A percentile compares a stretch with the other conserved stretches of the same genome.
Conservation (phyloP, 2,329 filamentous ascomycete genomes). For the Trichoderma koningiopsis region DNA sequence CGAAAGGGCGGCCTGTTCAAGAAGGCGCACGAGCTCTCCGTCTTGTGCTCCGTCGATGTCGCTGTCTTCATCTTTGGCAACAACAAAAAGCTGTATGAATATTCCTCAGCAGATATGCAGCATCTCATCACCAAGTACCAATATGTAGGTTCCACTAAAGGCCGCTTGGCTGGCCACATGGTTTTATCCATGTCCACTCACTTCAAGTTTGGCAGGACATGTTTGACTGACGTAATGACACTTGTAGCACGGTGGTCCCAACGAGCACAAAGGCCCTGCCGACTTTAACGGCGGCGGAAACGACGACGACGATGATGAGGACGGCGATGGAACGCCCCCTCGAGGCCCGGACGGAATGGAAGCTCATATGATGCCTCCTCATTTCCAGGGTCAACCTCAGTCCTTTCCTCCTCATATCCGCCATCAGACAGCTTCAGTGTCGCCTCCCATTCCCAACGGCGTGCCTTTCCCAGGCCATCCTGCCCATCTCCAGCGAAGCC, state of each 20-base stretch:
- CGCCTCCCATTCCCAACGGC: conserved; percentile 82
- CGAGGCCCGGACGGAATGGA: conserved; percentile 59
- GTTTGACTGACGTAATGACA: neutral
- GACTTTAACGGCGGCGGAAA: conserved; percentile 90
- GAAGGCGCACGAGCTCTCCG: conserved; percentile 97
- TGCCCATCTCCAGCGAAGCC: conserved; percentile 59
- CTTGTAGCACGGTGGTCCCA: conserved; percentile 80
- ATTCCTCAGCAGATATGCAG: conserved; percentile 90
- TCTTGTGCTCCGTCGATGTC: conserved; percentile 97
- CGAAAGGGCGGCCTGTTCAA: conserved; percentile 99
- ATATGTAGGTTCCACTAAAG: conserved; percentile 67
- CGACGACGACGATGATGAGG: conserved; percentile 79
- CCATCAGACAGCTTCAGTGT: conserved; percentile 80
- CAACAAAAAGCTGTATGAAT: conserved; percentile 99
- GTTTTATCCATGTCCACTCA: neutral
- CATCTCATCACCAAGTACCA: conserved; percentile 86
- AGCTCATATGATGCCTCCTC: conserved; percentile 66
- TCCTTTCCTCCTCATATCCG: conserved; percentile 80
- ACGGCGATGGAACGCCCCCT: conserved; percentile 69
- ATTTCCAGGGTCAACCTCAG: conserved; percentile 64
- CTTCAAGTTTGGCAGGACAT: neutral
- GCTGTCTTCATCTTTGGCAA: conserved; percentile 98
- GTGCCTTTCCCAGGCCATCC: conserved; percentile 63
- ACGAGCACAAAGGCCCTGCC: conserved; percentile 92
- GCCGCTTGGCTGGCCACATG: conserved; percentile 26